A percentile compares a stretch with the other conserved stretches of the same genome.
Conservation (phyloP, 2,329 filamentous ascomycete species). For the Penicillium brevicompactum region DNA sequence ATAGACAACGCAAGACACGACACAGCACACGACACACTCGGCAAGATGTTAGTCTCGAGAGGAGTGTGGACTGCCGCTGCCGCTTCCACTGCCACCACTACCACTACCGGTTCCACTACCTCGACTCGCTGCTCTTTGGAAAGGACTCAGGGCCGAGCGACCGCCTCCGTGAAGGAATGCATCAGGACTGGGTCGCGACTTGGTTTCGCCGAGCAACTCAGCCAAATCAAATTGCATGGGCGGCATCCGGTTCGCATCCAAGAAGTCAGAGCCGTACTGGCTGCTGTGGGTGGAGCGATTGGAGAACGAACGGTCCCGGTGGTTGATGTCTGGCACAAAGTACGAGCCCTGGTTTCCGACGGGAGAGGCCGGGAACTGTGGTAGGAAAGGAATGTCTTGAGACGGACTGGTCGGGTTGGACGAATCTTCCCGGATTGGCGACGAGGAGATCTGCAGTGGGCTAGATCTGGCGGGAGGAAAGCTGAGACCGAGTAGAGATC, state of each 20-base stretch:
- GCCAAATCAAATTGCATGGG: constrained; percentile 35
- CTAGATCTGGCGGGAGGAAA: constrained; percentile 40
- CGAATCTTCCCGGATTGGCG: constrained; percentile 33
- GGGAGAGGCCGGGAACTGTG: constrained; percentile 38
- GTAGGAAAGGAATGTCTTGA: constrained; percentile 32
- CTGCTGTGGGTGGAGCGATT: constrained; percentile 44
- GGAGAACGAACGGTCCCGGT: constrained; percentile 45
- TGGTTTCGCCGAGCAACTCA: constrained; percentile 32
- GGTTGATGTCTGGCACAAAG: constrained; percentile 34
- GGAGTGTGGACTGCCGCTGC: constrained; percentile 44
- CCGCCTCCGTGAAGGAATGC: constrained; percentile 39
- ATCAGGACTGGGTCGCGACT: constrained; percentile 35
- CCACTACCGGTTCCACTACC: constrained; percentile 52
- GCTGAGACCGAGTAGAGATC: constrained; percentile 39
- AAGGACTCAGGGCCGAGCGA: constrained; percentile 41
- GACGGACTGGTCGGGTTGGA: constrained; percentile 39
- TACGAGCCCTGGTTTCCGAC: constrained; percentile 33
- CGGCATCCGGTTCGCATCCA: constrained; percentile 32
- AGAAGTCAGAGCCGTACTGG: constrained; percentile 36
- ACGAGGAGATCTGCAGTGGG: constrained; percentile 38
- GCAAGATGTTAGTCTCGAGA: constrained; percentile 32
- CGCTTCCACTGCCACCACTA: constrained; percentile 42
- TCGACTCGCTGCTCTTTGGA: constrained; percentile 48
- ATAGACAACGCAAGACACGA: constrained; percentile 1
- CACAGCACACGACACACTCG: not conserved